Percentiles rank a stretch among this genome's conserved stretches.
Conservation (phyloP, 352 stramenopile genomes). For the Phytophthora constricta region DNA sequence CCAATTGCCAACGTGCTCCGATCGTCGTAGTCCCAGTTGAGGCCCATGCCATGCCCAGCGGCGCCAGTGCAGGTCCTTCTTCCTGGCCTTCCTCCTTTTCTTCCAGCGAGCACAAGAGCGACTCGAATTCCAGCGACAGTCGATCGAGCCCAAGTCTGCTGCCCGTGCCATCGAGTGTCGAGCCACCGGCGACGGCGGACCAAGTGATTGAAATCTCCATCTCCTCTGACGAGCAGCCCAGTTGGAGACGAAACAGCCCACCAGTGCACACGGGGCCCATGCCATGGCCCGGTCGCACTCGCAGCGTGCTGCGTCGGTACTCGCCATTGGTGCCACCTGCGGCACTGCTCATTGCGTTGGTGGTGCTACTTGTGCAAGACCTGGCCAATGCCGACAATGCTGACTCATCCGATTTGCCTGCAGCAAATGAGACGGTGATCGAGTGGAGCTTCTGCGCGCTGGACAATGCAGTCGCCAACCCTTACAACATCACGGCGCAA, state of each 20-base stretch:
- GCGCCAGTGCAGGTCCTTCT: constrained; percentile 21
- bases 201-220: constrained; percentile 41
- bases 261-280: constrained; percentile 29
- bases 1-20: constrained; percentile 40
- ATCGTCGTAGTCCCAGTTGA: constrained; percentile 15
- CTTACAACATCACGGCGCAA: constrained; percentile 39
- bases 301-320: constrained; percentile 40
- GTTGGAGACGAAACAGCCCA: constrained; percentile 23
- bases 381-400: constrained; percentile 29
- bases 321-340: constrained; percentile 40
- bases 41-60: constrained; percentile 40
- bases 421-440: constrained; percentile 13
- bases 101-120: constrained; percentile 39
- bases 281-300: constrained; percentile 39
- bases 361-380: constrained; percentile 45
- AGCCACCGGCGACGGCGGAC: constrained; percentile 20
- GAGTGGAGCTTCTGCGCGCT: constrained; percentile 46
- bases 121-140: constrained; percentile 25
- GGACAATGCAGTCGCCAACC: constrained; percentile 30
- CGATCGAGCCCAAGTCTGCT: constrained; percentile 7
- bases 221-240: constrained; percentile 32
- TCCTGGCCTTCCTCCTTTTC: constrained; percentile 32
- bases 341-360: constrained; percentile 37
- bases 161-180: constrained; percentile 20
- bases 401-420: constrained; percentile 23